These are phyloP conservation scores for Aspergillus sp. DNA, from an alignment of 2,329 filamentous ascomycete species.

Conservation along the genomic window DNA sequence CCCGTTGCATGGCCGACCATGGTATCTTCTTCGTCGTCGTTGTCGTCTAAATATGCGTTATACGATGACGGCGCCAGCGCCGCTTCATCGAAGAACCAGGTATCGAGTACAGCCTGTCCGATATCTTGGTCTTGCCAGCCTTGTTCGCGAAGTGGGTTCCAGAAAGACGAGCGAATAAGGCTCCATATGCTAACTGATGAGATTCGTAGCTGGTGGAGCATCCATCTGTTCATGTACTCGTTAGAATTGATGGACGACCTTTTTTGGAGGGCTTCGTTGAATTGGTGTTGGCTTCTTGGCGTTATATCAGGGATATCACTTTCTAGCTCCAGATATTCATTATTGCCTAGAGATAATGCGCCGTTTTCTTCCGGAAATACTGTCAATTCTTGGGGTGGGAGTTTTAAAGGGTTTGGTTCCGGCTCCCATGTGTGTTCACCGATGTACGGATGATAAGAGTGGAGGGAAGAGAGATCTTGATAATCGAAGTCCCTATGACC, in stretches of 20 bases:
- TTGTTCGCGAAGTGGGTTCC: slow-evolving; percentile 16
- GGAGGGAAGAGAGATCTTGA: slow-evolving; percentile 2
- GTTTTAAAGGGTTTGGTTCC: slow-evolving; percentile 20
- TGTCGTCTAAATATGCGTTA: not conserved
- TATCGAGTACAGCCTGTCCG: slow-evolving; percentile 21
- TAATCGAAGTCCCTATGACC: slow-evolving; percentile 13
- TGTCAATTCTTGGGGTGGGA: slow-evolving; percentile 17
- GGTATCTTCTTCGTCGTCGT: not conserved
- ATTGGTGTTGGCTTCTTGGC: not conserved
- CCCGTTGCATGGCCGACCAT: not conserved
- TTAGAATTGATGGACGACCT: not conserved
- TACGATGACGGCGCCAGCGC: not conserved
- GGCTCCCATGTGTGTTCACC: not conserved
- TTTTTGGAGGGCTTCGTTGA: not conserved
- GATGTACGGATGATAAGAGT: not conserved
- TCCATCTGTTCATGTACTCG: slow-evolving; percentile 31
- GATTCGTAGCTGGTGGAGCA: slow-evolving; percentile 31
- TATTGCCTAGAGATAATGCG: no score
- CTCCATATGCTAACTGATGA: slow-evolving; percentile 27
- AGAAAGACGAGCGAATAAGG: slow-evolving; percentile 22
- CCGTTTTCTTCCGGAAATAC: slow-evolving; percentile 14
- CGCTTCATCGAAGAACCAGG: slow-evolving; percentile 26
- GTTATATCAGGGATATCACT: not conserved
- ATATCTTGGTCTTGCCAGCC: slow-evolving; percentile 22
- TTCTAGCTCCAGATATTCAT: not conserved